phyloP scores from a whole-genome alignment of 2,329 filamentous ascomycete genomes.

The Stagonosporopsis cucurbitacearum region DNA sequence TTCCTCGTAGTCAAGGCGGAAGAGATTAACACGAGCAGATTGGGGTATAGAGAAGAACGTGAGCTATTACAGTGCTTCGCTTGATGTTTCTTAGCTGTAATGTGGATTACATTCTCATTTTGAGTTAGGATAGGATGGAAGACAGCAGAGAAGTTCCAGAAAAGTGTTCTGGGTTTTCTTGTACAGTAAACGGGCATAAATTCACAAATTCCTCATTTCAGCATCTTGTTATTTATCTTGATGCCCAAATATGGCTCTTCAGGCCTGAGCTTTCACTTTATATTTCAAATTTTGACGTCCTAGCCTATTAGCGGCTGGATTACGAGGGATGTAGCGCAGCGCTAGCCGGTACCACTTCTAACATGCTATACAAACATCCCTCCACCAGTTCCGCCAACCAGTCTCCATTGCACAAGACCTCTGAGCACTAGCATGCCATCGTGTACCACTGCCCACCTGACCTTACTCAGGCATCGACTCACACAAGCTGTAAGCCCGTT shows the following conservation, averaged over 20 bases:
- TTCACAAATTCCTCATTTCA: too few species aligned
- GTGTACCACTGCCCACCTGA: conserved; percentile 68
- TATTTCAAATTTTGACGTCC: too few species aligned
- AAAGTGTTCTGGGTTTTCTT: too few species aligned
- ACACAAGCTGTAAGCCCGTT: conserved; percentile 63
- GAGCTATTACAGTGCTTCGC: conserved; percentile 50
- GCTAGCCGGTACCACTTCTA: not conserved
- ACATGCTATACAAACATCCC: conserved; percentile 10
- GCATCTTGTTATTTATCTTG: too few species aligned
- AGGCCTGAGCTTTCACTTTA: too few species aligned
- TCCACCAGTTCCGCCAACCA: conserved; percentile 39
- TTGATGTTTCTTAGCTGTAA: not conserved
- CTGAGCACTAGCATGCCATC: conserved; percentile 65
- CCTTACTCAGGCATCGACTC: conserved; percentile 61
- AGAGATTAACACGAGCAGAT: conserved; percentile 51
- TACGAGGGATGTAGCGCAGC: not conserved
- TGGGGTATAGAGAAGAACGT: conserved; percentile 50
- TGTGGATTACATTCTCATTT: too few species aligned
- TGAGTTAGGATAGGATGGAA: too few species aligned
- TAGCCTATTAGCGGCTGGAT: not conserved
- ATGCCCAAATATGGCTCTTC: too few species aligned
- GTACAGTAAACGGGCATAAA: too few species aligned
- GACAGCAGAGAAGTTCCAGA: too few species aligned
- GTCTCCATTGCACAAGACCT: conserved; percentile 49
- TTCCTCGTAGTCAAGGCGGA: conserved; percentile 45